These are phyloP conservation scores for Candida sithepensis DNA, from an alignment of 805 yeast genomes.

Conservation along the genomic window DNA sequence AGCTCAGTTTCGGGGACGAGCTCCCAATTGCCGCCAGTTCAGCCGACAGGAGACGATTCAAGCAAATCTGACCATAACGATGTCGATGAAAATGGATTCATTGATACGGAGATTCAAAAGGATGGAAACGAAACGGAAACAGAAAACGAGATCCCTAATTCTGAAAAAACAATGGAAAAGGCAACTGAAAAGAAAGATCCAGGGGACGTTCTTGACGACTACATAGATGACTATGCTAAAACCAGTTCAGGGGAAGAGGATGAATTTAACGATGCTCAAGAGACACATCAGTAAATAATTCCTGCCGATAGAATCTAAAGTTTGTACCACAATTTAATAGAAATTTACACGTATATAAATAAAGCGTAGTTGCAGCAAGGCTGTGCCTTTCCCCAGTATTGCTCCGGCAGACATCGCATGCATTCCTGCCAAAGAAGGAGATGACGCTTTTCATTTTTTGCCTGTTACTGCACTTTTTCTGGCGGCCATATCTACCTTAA, in stretches of 20 bases:
- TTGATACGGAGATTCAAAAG: constrained; percentile 1
- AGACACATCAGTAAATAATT: constrained; percentile 6
- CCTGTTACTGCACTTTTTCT: no score
- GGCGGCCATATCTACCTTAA: no score
- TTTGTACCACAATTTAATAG: background rate
- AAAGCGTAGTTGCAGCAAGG: no score
- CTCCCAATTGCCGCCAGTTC: background rate
- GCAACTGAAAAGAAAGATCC: background rate
- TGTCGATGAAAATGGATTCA: constrained; percentile 9
- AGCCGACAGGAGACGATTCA: background rate
- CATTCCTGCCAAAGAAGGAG: no score
- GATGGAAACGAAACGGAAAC: constrained; percentile 1
- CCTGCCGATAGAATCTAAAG: background rate
- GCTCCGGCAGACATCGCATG: no score
- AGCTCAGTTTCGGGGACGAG: background rate
- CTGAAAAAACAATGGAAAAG: background rate
- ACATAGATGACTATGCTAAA: constrained; percentile 9
- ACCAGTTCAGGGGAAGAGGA: constrained; percentile 16
- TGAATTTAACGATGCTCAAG: constrained; percentile 25
- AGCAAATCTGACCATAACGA: constrained; percentile 1
- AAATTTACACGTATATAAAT: no score
- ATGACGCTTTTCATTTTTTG: no score
- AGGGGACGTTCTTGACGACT: constrained; percentile 7
- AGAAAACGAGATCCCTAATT: background rate
- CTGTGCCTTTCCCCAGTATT: no score